Evolutionary conservation across 768 basidiomycete genomes (phyloP), one percentile per base, ranked within the genome.

Genomic region (Mycena crocata): DNA sequence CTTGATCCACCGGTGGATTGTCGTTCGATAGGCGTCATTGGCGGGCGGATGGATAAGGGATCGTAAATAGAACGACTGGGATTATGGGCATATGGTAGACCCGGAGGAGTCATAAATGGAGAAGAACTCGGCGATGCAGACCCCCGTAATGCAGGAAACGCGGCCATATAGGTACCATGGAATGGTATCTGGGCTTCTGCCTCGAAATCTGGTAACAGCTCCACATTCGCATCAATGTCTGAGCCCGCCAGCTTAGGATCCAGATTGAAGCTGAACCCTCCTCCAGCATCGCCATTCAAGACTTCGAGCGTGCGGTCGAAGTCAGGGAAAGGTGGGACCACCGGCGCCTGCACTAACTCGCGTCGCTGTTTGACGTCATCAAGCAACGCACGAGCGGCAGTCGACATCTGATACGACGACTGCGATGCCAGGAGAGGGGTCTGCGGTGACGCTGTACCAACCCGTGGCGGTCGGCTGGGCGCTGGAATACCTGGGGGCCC

Each of bases 331-430:
- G 93, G 88, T 75, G 85, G 93, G 35, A 81, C 78, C 49, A 79
- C 77, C 42, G 80, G 76, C 17, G 83, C 73, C 24, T 83, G 75
- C 2, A 81, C 80, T 10, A 86, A 83, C 71, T 94, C 92, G 48
- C 94, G 86, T 35, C 94, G 83, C 24, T 88, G 88, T 74, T 89
- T 91, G 40, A 96, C 87, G 70, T 96, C 95, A 62, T 95, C 93
- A 49, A 96, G 82, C 49, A 96, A 83, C 1, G 92, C 93, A 67
- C 91, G 91, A 3, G 93, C 94, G 40, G 94, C 92, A 19, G 84
- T 92, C 0, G 95, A 95, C 84, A 95, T 93, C 73, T 95, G 94
- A 76, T 96, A 96, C 7, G 88, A 86, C 15, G 88, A 84, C 62
- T 86, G 84, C 6, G 86, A 87, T 70, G 90, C 79, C 68, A 85